Conservation (phyloP, 2,329 filamentous ascomycete genomes). For the Fusarium tupiense region DNA sequence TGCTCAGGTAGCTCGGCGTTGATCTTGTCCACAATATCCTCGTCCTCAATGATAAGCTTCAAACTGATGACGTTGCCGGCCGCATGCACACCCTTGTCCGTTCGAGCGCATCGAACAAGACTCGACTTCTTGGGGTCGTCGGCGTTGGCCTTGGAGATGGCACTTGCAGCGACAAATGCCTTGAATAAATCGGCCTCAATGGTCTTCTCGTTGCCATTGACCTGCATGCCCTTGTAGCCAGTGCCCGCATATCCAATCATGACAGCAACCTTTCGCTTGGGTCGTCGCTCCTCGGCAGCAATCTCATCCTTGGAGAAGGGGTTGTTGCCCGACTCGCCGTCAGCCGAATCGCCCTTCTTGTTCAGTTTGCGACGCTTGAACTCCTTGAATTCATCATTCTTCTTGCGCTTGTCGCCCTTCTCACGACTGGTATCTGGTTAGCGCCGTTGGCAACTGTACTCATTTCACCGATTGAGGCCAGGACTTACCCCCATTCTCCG, state of each 20-base stretch:
- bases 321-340: constrained; percentile 50
- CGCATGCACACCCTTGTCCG: constrained; percentile 97
- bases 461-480: background rate
- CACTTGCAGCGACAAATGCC: constrained; percentile 89
- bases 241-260: constrained; percentile 95
- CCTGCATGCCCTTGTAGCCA: constrained; percentile 97
- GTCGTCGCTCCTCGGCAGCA: constrained; percentile 83
- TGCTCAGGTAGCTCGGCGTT: constrained; percentile 86
- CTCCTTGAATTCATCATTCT: constrained; percentile 53
- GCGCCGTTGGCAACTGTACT: constrained; percentile 44
- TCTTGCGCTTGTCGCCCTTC: constrained; percentile 52
- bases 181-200: constrained; percentile 96
- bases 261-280: constrained; percentile 96
- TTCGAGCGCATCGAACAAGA: constrained; percentile 91
- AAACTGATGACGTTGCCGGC: constrained; percentile 94
- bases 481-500: constrained; percentile 45
- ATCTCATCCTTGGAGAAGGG: constrained; percentile 81
- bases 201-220: constrained; percentile 83
- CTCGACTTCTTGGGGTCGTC: constrained; percentile 97
- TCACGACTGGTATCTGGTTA: constrained; percentile 51
- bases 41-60: constrained; percentile 95
- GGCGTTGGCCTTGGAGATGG: constrained; percentile 96
- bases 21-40: constrained; percentile 88
- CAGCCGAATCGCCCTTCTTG: constrained; percentile 48
- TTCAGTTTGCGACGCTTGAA: constrained; percentile 55